These are phyloP conservation scores for Xanthoceras sorbifolium DNA, from an alignment of 345 rosid species.

Conservation along the genomic window DNA sequence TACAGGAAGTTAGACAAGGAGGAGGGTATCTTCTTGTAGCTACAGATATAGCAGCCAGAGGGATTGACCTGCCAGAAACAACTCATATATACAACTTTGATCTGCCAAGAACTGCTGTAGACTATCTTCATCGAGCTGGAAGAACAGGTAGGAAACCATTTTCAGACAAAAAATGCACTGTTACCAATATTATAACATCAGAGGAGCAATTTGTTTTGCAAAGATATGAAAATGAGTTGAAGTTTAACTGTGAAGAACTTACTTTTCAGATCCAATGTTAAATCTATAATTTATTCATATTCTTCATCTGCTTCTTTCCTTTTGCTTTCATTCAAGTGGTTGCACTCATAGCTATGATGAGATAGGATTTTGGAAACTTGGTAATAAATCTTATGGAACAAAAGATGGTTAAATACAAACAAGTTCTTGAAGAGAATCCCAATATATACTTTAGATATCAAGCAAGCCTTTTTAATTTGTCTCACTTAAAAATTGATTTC, in stretches of 20 bases:
- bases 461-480: not conserved
- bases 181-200: conserved; percentile 60
- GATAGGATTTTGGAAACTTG: not conserved
- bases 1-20: conserved; percentile 76
- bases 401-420: not conserved
- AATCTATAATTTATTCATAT: conserved; percentile 14
- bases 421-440: not conserved
- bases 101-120: conserved; percentile 75
- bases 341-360: not conserved
- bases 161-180: conserved; percentile 71
- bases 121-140: conserved; percentile 93
- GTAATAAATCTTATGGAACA: not conserved
- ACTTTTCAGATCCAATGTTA: conserved; percentile 26
- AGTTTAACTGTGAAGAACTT: conserved; percentile 71
- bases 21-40: conserved; percentile 84
- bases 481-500: not conserved
- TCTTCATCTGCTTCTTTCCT: conserved; percentile 5
- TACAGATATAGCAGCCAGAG: conserved; percentile 92
- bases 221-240: conserved; percentile 83
- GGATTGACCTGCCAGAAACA: conserved; percentile 88
- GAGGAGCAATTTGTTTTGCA: conserved; percentile 89
- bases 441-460: not conserved
- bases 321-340: conserved; percentile 13
- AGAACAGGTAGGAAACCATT: conserved; percentile 92
- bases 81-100: conserved; percentile 91